Base-by-base conservation (phyloP, 2,329 filamentous ascomycete species). In the Fusarium circinatum region DNA sequence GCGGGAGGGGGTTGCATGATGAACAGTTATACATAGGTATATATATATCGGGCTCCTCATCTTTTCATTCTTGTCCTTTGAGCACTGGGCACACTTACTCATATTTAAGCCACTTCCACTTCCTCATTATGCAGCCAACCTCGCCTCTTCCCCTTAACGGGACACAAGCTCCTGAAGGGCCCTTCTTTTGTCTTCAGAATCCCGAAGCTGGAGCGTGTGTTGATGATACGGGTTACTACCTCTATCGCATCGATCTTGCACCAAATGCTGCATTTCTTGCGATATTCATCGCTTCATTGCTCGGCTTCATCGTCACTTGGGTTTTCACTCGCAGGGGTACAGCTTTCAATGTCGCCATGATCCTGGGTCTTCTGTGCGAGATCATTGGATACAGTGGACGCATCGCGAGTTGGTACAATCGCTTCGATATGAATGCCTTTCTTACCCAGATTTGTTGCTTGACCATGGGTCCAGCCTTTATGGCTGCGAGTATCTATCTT, bases 391-490 rank as follows among this genome's bases (percentile, higher is more conserved):
- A 93, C 71, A 81, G 80, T 1, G 90, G 87, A 6, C 85, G 91
- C 15, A 81, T 92, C 38, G 82, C 87, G 75, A 86, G 89, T 76
- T 86, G 86, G 76, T 56, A 85, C 42, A 86, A 92, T 75, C 86
- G 85, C 8, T 91, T 85, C 83, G 73, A 75, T n/a, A 78, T 84
- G 70, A 78, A 81, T 45, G 81, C 83, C 26, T 89, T 89, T 79
- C 76, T 88, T 62, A 87, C 90, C 42, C 89, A 92, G 78, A 87
- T 91, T 42, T 86, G 88, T 76, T 89, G 87, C 72, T 83, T 93
- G 64, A 92, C 90, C 8, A 86, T 92, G 66, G 90, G 85, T 0
- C 91, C 91, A 0, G 90, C 90, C 3, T 92, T 92, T 77, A 84
- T 92, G 78, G 87, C 89, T 14, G 91, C 89, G 2, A 89, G 86